Evolutionary conservation across 306 rosid genomes (phyloP).

Genomic region (Vigna mungo): DNA sequence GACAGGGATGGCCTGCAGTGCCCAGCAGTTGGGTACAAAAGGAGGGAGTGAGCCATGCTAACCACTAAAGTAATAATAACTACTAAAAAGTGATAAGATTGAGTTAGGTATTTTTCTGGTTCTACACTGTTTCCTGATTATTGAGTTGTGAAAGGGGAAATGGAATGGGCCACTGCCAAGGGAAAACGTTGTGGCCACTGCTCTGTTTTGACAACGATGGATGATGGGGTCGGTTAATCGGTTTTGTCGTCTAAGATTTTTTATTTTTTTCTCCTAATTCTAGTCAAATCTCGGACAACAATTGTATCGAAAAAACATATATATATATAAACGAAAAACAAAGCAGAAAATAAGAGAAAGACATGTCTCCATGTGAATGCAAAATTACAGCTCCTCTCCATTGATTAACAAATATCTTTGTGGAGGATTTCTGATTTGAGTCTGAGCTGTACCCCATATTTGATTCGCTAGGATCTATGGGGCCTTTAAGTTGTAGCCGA

Average conservation of each 20-base stretch:
- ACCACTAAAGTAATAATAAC: constrained; percentile 81
- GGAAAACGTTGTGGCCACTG: constrained; percentile 38
- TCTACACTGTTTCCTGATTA: constrained; percentile 50
- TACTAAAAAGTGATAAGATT: constrained; percentile 66
- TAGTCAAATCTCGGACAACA: constrained; percentile 38
- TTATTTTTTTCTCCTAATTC: neutral
- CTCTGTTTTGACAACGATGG: constrained; percentile 48
- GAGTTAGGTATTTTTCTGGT: constrained; percentile 80
- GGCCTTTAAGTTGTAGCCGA: constrained; percentile 39
- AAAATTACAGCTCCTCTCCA: constrained; percentile 46
- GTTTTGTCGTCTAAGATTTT: constrained; percentile 47
- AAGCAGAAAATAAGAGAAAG: constrained; percentile 5
- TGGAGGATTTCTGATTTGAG: constrained; percentile 33
- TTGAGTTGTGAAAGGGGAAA: constrained; percentile 35
- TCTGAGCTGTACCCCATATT: constrained; percentile 69
- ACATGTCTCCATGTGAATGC: constrained; percentile 42
- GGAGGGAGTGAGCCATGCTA: constrained; percentile 54
- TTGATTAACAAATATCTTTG: constrained; percentile 37
- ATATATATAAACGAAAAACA: neutral
- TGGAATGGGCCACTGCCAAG: constrained; percentile 49
- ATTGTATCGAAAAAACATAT: constrained; percentile 23
- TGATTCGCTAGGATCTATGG: constrained; percentile 43
- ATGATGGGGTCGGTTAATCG: constrained; percentile 55
- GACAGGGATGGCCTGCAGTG: constrained; percentile 66
- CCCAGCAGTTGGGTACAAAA: constrained; percentile 55